phyloP scores from a whole-genome alignment of 768 basidiomycete genomes.

The Amanita muscaria region DNA sequence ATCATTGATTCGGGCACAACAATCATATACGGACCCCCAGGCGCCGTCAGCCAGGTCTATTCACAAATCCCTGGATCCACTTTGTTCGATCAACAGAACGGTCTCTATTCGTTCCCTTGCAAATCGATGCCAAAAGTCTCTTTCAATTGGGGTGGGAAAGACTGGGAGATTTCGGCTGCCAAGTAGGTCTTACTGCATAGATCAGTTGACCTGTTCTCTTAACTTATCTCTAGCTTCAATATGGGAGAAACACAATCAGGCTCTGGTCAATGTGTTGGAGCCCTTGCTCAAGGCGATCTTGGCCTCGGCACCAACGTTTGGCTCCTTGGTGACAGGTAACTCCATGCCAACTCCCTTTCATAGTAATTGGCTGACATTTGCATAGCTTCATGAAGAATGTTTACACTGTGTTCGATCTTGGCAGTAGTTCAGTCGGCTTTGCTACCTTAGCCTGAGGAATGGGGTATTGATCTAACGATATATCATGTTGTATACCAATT shows the following conservation, averaged over 20 bases:
- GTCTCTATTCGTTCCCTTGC: slow-evolving; percentile 24
- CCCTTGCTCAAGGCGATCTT: slow-evolving; percentile 37
- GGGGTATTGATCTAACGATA: too few species aligned
- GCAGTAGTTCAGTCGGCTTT: slow-evolving; percentile 27
- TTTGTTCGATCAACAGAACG: slow-evolving; percentile 12
- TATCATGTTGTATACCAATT: neutral
- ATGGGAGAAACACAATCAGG: slow-evolving; percentile 33
- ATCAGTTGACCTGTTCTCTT: neutral
- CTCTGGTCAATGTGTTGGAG: slow-evolving; percentile 35
- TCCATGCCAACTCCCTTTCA: neutral
- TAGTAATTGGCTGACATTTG: neutral
- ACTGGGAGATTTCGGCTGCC: slow-evolving; percentile 34
- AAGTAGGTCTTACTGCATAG: neutral
- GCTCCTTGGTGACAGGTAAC: neutral
- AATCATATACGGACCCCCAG: slow-evolving; percentile 23
- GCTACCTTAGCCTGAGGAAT: slow-evolving; percentile 20
- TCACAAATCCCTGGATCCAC: slow-evolving; percentile 17
- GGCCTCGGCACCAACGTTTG: slow-evolving; percentile 8
- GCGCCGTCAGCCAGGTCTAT: slow-evolving; percentile 16
- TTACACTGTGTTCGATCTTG: slow-evolving; percentile 34
- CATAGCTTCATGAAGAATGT: slow-evolving; percentile 35
- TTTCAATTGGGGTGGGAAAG: slow-evolving; percentile 28
- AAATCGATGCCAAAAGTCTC: slow-evolving; percentile 17
- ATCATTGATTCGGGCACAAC: slow-evolving; percentile 32
- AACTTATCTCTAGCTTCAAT: slow-evolving; percentile 21